Evolutionary conservation across 306 rosid genomes (phyloP).

Genomic region (Begonia peltatifolia): DNA sequence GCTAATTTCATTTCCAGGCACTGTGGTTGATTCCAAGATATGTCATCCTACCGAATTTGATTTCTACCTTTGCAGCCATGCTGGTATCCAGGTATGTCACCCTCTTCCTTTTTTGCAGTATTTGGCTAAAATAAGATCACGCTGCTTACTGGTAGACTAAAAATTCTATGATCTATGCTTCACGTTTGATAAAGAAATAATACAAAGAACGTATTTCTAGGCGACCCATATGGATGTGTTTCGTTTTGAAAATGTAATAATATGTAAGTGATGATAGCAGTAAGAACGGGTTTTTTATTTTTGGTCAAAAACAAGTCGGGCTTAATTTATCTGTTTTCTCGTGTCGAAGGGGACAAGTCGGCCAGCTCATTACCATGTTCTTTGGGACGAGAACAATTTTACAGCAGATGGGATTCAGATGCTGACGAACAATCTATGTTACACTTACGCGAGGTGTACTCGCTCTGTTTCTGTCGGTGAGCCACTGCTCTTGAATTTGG

Average conservation of each 20-base stretch:
- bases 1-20: slow-evolving; percentile 29
- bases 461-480: slow-evolving; percentile 89
- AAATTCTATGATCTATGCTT: too few relatives aligned
- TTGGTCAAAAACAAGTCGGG: too few relatives aligned
- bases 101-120: too few relatives aligned
- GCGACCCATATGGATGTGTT: too few relatives aligned
- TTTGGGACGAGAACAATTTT: slow-evolving; percentile 92
- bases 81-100: slow-evolving; percentile 63
- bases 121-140: too few relatives aligned
- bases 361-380: slow-evolving; percentile 89
- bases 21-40: slow-evolving; percentile 76
- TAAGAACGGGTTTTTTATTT: too few relatives aligned
- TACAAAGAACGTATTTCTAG: too few relatives aligned
- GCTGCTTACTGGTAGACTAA: too few relatives aligned
- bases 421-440: slow-evolving; percentile 75
- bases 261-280: too few relatives aligned
- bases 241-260: too few relatives aligned
- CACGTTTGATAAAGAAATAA: too few relatives aligned
- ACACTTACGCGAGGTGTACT: slow-evolving; percentile 86
- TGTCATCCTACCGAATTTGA: slow-evolving; percentile 90
- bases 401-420: slow-evolving; percentile 86
- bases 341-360: slow-evolving; percentile 68
- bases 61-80: slow-evolving; percentile 94
- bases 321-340: not conserved
- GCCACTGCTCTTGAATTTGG: slow-evolving; percentile 7